Base-by-base conservation (phyloP, 768 basidiomycete species). In the Suillus bovinus region DNA sequence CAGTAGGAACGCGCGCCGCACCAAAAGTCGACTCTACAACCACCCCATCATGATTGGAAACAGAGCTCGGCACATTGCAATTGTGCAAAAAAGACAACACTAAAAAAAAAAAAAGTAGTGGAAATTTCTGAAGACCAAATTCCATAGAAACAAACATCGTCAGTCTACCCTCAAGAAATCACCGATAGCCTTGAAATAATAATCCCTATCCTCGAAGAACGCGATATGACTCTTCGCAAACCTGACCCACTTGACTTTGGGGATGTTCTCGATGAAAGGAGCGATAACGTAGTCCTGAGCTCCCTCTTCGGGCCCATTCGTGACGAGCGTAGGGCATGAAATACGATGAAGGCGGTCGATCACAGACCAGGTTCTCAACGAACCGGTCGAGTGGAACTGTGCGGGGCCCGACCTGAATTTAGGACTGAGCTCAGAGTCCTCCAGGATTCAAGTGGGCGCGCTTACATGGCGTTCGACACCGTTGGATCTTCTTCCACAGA, bases 341-440 rank as follows among this genome's bases (percentile, higher is more conserved):
- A 84, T 80, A 5, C 71, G 77, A 63, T 77, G 72, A 10, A 84
- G 68, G 13, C 78, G 72, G 44, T 80, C 77, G 16, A 82, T 67
- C 56, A 84, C 78, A 14, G 76, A 70, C 84, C 84, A 86, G 2
- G 73, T 65, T 66, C 79, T 79, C 46, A 85, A 61, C 0, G 78
- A 70, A 0, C 80, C 80, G 11, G 75, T 72, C 22, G 78, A 74
- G 38, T 70, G 68, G 65, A 80, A 80, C 65, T 81, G 78, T 29
- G 74, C 74, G 7, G 73, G 14, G 38, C 70, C 61, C 47, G 65
- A n/a, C 62, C 67, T 71, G 29, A 34, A 41, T 36, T 50, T 49
- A 53, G 20, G 7, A 20, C 10, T 38, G 5, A 27, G 17, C 5
- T 17, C 36, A 38, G 36, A 11, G 17, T 27, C 24, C 22, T 24